phyloP scores from a whole-genome alignment of 495 filamentous ascomycete species.

The Xylaria bambusicola region DNA sequence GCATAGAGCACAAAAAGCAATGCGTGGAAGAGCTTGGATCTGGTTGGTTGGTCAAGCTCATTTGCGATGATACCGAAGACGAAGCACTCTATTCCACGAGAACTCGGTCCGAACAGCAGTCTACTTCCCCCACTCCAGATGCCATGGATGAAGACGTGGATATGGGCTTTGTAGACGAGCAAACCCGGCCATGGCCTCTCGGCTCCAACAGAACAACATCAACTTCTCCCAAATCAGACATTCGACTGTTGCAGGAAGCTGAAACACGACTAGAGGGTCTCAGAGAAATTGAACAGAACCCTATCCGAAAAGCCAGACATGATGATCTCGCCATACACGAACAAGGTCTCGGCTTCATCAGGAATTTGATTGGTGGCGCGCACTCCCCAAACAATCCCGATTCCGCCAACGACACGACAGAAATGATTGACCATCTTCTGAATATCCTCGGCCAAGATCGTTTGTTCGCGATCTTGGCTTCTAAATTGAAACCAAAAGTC shows the following conservation, averaged over 20 bases:
- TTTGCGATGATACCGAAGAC: conserved; percentile 61
- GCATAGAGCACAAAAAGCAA: conserved; percentile 68
- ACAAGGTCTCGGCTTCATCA: conserved; percentile 81
- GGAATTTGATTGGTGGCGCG: conserved; percentile 79
- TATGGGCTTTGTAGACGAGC: conserved; percentile 38
- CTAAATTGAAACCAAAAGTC: conserved; percentile 65
- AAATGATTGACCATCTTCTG: conserved; percentile 87
- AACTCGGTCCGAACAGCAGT: conserved; percentile 31
- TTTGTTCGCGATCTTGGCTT: conserved; percentile 72
- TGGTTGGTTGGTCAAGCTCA: conserved; percentile 76
- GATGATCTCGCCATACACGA: conserved; percentile 87
- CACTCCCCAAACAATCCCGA: conserved; percentile 68
- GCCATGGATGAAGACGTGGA: conserved; percentile 70
- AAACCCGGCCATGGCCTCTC: conserved; percentile 35
- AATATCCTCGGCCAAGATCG: conserved; percentile 70
- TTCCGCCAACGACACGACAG: conserved; percentile 50
- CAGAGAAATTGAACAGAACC: conserved; percentile 57
- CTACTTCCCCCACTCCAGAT: conserved; percentile 37
- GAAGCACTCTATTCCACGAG: conserved; percentile 43
- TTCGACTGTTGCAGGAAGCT: conserved; percentile 45
- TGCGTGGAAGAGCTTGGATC: conserved; percentile 75
- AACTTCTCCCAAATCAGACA: conserved; percentile 11
- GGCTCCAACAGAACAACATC: conserved; percentile 28
- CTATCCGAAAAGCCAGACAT: conserved; percentile 60
- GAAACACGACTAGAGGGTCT: conserved; percentile 52